Evolutionary conservation across 2,329 filamentous ascomycete species (phyloP), one percentile per base, ranked within the genome.

Genomic region (Monosporascus sp.): DNA sequence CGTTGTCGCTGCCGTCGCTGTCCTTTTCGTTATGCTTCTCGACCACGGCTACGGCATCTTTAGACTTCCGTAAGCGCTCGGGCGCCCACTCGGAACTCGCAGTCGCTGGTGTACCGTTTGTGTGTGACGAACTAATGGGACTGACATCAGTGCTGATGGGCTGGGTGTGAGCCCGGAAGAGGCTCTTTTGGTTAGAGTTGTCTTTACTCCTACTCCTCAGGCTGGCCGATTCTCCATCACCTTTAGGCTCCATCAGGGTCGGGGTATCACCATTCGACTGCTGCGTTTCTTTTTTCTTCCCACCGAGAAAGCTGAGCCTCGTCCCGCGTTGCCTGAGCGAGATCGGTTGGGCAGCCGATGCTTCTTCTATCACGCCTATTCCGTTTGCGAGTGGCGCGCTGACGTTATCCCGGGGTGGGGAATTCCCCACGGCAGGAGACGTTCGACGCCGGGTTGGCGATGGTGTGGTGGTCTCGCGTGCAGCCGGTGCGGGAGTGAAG

Each of bases 221-320:
- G 57, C 65, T 70, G 31, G 59, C 61, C 7, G 63, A 62, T 38
- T 70, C 67, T 45, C 62, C 62, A 7, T 69, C 65, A 37, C 62
- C 69, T 40, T 60, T 69, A 14, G 51, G 51, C 54, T 68, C 57
- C 58, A 66, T 57, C n/a, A 47, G 41, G 51, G 48, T 59, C n/a
- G 52, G 49, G 14, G 38, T 14, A 49, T 66, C 63, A 63, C 70
- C 53, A 56, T 59, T 60, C 54, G 59, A 48, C 59, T 65, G 53
- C 24, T 61, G 59, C 1, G 64, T 59, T 2, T 73, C 74, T 61
- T 78, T 81, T 63, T 75, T 79, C 55, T 76, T 75, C 11, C 78
- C 78, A 2, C 78, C 77, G 2, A 84, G 69, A 66, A 85, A 82
- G 64, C 80, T 84, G 14, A 84, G 71, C 3, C 81, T 73, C 2